These are phyloP conservation scores for Aphanomyces cochlioides DNA, from an alignment of 352 stramenopile species.

Conservation along the genomic window DNA sequence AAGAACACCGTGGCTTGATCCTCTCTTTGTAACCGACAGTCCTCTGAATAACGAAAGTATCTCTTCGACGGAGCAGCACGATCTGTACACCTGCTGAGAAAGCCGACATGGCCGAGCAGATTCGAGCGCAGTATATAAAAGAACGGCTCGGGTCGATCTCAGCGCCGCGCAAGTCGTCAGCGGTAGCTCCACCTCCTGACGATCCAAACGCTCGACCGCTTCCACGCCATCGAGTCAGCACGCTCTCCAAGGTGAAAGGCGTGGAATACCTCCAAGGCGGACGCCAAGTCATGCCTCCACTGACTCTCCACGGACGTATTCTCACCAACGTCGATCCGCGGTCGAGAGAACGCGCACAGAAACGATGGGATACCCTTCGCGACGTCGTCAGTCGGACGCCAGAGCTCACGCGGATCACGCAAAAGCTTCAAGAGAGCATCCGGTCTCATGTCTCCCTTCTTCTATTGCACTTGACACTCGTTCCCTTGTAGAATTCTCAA, in stretches of 20 bases:
- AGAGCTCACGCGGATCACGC: conserved; percentile 27
- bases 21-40: too few relatives aligned
- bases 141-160: too few relatives aligned
- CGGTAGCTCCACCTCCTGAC: too few relatives aligned
- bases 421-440: conserved; percentile 31
- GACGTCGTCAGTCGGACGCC: conserved; percentile 30
- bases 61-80: too few relatives aligned
- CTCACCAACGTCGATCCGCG: conserved; percentile 25
- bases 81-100: too few relatives aligned
- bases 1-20: too few relatives aligned
- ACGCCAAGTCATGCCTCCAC: neutral
- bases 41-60: too few relatives aligned
- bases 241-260: conserved; percentile 10
- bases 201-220: neutral
- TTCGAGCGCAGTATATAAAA: too few relatives aligned
- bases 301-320: conserved; percentile 21
- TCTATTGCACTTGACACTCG: neutral
- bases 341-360: conserved; percentile 27
- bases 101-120: too few relatives aligned
- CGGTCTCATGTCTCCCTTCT: neutral
- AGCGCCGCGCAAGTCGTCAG: too few relatives aligned
- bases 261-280: conserved; percentile 21
- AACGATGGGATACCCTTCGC: conserved; percentile 27
- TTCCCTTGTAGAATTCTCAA: conserved; percentile 18
- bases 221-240: neutral